phyloP scores from a whole-genome alignment of 352 stramenopile genomes.

The Phytophthora kernoviae region DNA sequence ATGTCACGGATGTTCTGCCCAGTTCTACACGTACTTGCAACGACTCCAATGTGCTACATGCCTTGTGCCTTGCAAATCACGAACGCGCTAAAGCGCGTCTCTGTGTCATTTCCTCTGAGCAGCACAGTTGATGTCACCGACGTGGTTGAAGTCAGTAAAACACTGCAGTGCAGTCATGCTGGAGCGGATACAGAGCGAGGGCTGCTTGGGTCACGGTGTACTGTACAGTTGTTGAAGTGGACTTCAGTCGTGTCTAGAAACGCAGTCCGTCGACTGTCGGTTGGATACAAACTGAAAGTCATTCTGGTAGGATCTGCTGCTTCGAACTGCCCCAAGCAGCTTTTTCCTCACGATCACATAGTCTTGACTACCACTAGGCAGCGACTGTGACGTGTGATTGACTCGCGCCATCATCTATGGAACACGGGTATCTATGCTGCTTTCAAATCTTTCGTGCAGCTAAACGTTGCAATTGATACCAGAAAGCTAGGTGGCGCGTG shows the following conservation, averaged over 20 bases:
- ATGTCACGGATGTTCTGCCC: background rate
- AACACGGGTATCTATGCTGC: conserved; percentile 30
- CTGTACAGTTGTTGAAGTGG: conserved; percentile 9
- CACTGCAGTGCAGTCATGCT: conserved; percentile 3
- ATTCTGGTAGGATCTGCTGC: conserved; percentile 13
- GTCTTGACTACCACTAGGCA: too few relatives aligned
- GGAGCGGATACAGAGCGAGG: background rate
- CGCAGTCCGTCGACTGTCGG: conserved; percentile 11
- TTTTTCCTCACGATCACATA: background rate
- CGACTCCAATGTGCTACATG: background rate
- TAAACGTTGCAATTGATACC: background rate
- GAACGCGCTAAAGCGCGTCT: background rate
- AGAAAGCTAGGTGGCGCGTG: too few relatives aligned
- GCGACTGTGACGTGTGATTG: background rate
- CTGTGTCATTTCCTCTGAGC: background rate
- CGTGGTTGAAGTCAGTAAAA: conserved; percentile 14
- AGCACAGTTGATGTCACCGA: conserved; percentile 3
- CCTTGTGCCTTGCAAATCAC: too few relatives aligned
- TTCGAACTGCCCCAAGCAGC: conserved; percentile 20
- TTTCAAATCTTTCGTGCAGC: conserved; percentile 26
- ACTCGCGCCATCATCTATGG: conserved; percentile 13
- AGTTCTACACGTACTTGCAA: background rate
- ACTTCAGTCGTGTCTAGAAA: conserved; percentile 22
- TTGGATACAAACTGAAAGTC: background rate
- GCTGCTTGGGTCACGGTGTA: conserved; percentile 14